These are phyloP conservation scores for Arabidopsis lyrata DNA, from an alignment of 441 rosid species.

Conservation along the genomic window DNA sequence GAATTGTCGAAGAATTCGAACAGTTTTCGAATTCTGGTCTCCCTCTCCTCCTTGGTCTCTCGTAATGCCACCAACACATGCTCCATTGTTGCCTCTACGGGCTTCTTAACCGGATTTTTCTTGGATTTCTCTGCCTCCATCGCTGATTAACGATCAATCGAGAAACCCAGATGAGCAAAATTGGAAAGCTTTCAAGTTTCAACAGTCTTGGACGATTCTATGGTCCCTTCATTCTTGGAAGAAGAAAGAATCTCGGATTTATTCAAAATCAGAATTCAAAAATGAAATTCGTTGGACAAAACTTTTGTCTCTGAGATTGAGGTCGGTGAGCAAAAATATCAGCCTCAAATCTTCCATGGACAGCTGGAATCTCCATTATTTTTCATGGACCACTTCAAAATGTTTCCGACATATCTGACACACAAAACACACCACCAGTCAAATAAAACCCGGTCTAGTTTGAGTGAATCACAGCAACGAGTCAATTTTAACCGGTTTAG, in stretches of 20 bases:
- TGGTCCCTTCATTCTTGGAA: slow-evolving; percentile 7
- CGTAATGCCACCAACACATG: slow-evolving; percentile 78
- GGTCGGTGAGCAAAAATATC: slow-evolving; percentile 24
- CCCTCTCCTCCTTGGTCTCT: slow-evolving; percentile 92
- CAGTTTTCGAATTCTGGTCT: slow-evolving; percentile 65
- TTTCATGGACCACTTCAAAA: slow-evolving; percentile 1
- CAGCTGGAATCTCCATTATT: slow-evolving; percentile 25
- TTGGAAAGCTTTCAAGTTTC: not conserved
- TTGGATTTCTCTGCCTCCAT: slow-evolving; percentile 44
- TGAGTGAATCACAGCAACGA: not conserved
- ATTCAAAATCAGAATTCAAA: slow-evolving; percentile 9
- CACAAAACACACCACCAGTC: slow-evolving; percentile 10
- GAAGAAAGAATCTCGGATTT: not conserved
- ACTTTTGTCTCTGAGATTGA: not conserved
- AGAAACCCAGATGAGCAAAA: slow-evolving; percentile 25
- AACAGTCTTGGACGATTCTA: slow-evolving; percentile 13
- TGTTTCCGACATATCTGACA: not conserved
- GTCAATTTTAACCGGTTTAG: slow-evolving; percentile 11
- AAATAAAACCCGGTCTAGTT: slow-evolving; percentile 18
- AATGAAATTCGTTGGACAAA: not conserved
- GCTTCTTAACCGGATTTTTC: slow-evolving; percentile 51
- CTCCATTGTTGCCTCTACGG: slow-evolving; percentile 76
- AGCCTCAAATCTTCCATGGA: slow-evolving; percentile 3
- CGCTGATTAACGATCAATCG: slow-evolving; percentile 2
- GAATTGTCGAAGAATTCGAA: slow-evolving; percentile 76